These are phyloP conservation scores for Avena sativa DNA, from an alignment of 176 grass and related monocot species.

Conservation along the genomic window DNA sequence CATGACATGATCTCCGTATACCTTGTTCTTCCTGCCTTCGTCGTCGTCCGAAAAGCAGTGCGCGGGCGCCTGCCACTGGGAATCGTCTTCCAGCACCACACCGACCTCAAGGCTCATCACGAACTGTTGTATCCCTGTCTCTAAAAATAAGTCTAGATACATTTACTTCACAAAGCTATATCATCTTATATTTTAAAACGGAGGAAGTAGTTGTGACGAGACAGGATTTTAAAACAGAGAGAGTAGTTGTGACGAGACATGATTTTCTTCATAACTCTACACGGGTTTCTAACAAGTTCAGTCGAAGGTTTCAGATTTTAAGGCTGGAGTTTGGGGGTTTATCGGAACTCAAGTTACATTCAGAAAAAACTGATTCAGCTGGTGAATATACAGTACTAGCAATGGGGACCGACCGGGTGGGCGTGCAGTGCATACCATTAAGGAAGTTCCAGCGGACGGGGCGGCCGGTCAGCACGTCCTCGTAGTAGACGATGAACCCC, in stretches of 20 bases:
- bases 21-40: background rate
- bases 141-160: background rate
- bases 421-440: conserved; percentile 35
- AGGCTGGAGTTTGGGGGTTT: too few relatives aligned
- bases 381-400: background rate
- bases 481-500: conserved; percentile 71
- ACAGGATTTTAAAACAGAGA: too few relatives aligned
- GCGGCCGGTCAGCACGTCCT: conserved; percentile 60
- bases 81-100: conserved; percentile 54
- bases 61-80: conserved; percentile 65
- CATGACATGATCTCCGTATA: background rate
- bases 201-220: too few relatives aligned
- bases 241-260: background rate
- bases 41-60: conserved; percentile 43
- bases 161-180: too few relatives aligned
- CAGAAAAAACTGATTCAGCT: too few relatives aligned
- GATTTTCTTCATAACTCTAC: background rate
- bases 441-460: conserved; percentile 81
- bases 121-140: conserved; percentile 56
- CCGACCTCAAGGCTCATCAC: conserved; percentile 70
- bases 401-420: background rate
- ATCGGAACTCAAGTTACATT: too few relatives aligned
- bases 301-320: too few relatives aligned
- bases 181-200: too few relatives aligned
- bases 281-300: too few relatives aligned